Base-by-base conservation (phyloP, 139 green algal genomes). In the Medakamo hakoo region DNA sequence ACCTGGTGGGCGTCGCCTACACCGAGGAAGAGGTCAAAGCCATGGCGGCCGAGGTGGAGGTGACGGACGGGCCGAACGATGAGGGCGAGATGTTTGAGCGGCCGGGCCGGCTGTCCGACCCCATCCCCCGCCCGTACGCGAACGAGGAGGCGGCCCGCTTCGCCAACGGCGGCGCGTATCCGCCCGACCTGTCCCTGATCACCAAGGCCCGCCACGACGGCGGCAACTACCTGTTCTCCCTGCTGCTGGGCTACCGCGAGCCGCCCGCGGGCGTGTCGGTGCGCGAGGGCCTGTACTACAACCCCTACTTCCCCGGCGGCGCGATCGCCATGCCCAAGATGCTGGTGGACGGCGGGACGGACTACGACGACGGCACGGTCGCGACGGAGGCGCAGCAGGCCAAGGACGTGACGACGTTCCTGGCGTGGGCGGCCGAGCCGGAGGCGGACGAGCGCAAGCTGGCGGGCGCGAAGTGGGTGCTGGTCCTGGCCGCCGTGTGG, bases 301-400 rank as follows among this genome's bases (percentile, higher is more conserved):
- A 99, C 82, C 93, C 93, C 19, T 99, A 99, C 84, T 99, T 99
- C 80, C 87, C 90, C 27, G 93, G 93, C 28, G 93, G 93, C 49
- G 88, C 92, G 63, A 99, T 99, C 63, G 93, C 93, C 65, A 99
- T 99, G 93, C 93, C 93, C 52, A 91, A 95, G 81, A 97, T 98
- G 93, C 80, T 99, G 26, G 88, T 82, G 30, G 93, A 99, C 73
- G 93, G 82, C 26, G 90, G 87, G 27, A 82, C 93, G 28, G 93
- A 99, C 79, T 99, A 99, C 65, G 93, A 99, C 57, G 93, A 99
- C 63, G 93, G 88, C 64, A 99, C 92, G 1, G 78, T 83, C 22
- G 82, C 88, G 52, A 93, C 81, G n/a, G 88, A 93, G 69, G 82
- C 81, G 4, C 93, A 98, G 85, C 86, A 95, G 71, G 87, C 88